phyloP scores from a whole-genome alignment of 208 protist genomes.

The Entamoeba nuttalli region DNA sequence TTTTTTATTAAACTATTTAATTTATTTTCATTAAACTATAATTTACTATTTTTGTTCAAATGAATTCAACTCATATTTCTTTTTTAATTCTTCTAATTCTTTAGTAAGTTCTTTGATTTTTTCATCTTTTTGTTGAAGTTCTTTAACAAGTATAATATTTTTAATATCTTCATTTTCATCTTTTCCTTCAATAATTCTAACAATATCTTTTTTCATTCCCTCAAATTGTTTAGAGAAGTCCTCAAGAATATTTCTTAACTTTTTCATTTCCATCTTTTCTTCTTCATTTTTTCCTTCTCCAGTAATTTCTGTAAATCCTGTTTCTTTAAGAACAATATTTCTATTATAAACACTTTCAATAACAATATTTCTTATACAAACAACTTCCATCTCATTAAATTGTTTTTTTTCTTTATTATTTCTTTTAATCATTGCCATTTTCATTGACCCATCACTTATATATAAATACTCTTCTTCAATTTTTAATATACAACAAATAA shows the following conservation, averaged over 20 bases:
- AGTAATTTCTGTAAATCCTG: background rate
- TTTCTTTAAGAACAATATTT: background rate
- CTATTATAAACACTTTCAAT: background rate
- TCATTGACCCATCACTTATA: background rate
- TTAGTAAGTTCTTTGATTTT: background rate
- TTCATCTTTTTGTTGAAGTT: background rate
- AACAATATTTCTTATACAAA: background rate
- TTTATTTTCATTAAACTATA: too few species aligned
- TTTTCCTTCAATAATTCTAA: background rate
- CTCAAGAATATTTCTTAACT: background rate
- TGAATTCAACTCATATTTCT: too few species aligned
- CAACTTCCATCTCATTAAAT: background rate
- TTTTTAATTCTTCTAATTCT: too few species aligned
- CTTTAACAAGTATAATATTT: background rate
- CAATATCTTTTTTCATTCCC: background rate
- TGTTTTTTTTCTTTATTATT: background rate
- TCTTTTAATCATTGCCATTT: background rate
- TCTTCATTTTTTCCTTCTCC: background rate
- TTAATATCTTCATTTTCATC: background rate
- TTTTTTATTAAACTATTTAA: too few species aligned
- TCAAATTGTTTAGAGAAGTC: background rate
- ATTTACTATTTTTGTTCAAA: too few species aligned
- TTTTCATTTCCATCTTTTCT: background rate
- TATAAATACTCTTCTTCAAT: background rate
- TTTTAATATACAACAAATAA: background rate